Base-by-base conservation (phyloP, 139 green algal species). In the Bryopsis sp. region DNA sequence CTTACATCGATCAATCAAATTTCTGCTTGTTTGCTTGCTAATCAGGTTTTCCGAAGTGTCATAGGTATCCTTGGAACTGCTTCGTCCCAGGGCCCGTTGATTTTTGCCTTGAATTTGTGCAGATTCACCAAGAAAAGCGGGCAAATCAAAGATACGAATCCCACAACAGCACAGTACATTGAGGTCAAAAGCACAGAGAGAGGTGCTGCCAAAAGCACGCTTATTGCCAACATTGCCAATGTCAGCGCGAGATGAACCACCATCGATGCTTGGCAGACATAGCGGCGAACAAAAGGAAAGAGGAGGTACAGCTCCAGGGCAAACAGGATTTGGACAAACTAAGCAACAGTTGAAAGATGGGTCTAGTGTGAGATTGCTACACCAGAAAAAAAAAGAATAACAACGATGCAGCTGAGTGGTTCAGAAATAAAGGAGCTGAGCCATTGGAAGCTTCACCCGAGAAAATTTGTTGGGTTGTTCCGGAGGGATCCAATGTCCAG, bases 61-160 rank as follows among this genome's bases (percentile, higher is more conserved):
- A 38, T 64, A 22, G 81, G 76, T 0, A 87, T 76, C 61, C 78
- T 60, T 6, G 88, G 88, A 57, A 86, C 83, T 15, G 88, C 88
- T 62, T 94, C 85, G 58, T 95, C 88, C 88, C 88, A 95, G 0
- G 88, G 88, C 0, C 88, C 88, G 47, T 87, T 95, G 70, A 97
- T 96, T 48, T 92, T 70, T 0, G 86, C 81, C 71, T 97, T 97
- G 79, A 89, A 95, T 72, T 93, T 92, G 38, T 94, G 81, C 8
- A 94, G 87, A 32, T 80, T 73, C 33, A 97, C 86, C 48, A 97
- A 78, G 79, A 81, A 92, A 64, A 79, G 71, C 2, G 90, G 90
- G 62, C 84, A 95, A 22, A 89, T 8, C 24, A 91, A 77, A 0
- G 43, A 75, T 7, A 96, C 39, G 8, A 78, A 81, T 2, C 73